These are phyloP conservation scores for Aspergillus olivimuriae DNA, from an alignment of 495 filamentous ascomycete genomes.

Conservation along the genomic window DNA sequence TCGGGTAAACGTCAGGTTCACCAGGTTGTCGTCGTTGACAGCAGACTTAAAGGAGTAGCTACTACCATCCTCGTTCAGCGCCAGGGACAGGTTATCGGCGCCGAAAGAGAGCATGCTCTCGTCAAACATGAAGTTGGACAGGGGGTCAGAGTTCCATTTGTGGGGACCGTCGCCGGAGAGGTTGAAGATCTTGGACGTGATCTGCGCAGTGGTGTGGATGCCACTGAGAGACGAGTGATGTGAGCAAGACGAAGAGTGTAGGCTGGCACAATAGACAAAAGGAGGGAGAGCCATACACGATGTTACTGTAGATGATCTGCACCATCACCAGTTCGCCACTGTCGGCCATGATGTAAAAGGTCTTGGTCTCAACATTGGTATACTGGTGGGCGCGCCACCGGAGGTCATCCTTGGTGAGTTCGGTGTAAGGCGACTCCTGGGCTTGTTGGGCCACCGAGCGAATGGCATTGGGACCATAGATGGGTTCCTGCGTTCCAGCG, in stretches of 20 bases:
- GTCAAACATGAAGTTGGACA: slow-evolving; percentile 75
- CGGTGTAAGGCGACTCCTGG: slow-evolving; percentile 71
- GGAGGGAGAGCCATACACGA: slow-evolving; percentile 60
- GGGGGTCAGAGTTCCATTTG: slow-evolving; percentile 73
- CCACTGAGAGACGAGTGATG: slow-evolving; percentile 48
- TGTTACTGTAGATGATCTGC: slow-evolving; percentile 97
- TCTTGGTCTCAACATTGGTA: slow-evolving; percentile 93
- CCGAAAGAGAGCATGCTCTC: slow-evolving; percentile 76
- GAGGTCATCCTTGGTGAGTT: slow-evolving; percentile 67
- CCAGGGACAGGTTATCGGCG: slow-evolving; percentile 73
- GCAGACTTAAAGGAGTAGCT: slow-evolving; percentile 81
- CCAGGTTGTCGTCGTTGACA: slow-evolving; percentile 65
- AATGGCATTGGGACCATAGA: slow-evolving; percentile 88
- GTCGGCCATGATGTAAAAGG: slow-evolving; percentile 84
- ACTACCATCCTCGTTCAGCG: slow-evolving; percentile 75
- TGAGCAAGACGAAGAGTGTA: background rate
- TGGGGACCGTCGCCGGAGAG: slow-evolving; percentile 56
- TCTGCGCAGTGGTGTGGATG: slow-evolving; percentile 82
- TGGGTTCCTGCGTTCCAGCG: slow-evolving; percentile 90
- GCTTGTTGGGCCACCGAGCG: slow-evolving; percentile 77
- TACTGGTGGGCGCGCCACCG: slow-evolving; percentile 76
- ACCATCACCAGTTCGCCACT: slow-evolving; percentile 67
- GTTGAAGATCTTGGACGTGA: slow-evolving; percentile 87
- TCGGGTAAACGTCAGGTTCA: slow-evolving; percentile 76
- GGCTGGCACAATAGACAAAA: background rate